These are phyloP conservation scores for Hirsutella rhossiliensis DNA, from an alignment of 2,329 filamentous ascomycete genomes.

Conservation along the genomic window DNA sequence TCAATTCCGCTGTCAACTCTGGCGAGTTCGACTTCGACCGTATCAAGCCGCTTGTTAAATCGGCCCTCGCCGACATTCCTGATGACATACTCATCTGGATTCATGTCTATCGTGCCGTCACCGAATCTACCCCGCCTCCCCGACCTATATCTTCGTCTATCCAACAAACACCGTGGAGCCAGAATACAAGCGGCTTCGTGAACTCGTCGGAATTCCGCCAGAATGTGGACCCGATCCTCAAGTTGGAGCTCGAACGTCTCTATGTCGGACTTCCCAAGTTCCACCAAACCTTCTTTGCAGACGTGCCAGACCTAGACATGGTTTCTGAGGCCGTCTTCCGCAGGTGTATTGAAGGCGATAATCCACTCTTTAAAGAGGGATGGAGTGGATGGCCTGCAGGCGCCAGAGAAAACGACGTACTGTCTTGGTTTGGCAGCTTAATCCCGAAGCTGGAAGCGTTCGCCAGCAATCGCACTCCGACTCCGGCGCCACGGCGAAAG, in stretches of 20 bases:
- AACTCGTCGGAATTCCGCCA: too few relatives aligned
- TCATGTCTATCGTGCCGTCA: not conserved
- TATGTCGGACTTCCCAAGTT: slow-evolving; percentile 22
- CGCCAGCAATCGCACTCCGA: not conserved
- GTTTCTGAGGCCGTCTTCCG: too few relatives aligned
- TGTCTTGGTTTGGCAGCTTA: not conserved
- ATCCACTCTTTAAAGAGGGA: not conserved
- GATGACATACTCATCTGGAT: not conserved
- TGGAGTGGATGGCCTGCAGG: not conserved
- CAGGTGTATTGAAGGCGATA: too few relatives aligned
- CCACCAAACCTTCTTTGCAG: slow-evolving; percentile 19
- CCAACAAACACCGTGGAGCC: slow-evolving; percentile 14
- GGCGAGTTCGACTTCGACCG: not conserved
- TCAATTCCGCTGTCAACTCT: not conserved
- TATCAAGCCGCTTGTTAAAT: not conserved
- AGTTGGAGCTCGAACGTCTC: too few relatives aligned
- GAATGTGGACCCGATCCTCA: too few relatives aligned
- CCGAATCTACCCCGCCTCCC: not conserved
- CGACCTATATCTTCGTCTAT: not conserved
- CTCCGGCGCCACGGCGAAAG: not conserved
- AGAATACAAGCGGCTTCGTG: slow-evolving; percentile 20
- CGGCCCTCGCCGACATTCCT: not conserved
- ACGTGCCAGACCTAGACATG: too few relatives aligned
- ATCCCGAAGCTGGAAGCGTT: not conserved
- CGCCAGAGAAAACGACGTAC: not conserved